Conservation (phyloP, 2,329 filamentous ascomycete species). For the Ascochyta fabae region DNA sequence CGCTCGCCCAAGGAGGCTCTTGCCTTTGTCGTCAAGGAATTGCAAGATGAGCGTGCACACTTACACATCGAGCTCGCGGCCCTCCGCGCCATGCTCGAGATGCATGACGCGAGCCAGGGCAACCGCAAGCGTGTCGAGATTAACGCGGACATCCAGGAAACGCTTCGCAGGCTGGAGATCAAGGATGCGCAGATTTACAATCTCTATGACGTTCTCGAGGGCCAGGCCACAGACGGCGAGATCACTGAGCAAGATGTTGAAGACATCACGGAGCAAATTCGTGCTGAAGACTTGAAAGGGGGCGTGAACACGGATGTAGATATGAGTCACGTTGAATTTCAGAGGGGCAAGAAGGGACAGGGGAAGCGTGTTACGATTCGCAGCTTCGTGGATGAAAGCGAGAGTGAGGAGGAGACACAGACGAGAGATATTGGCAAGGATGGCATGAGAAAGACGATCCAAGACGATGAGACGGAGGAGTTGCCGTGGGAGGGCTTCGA, state of each 20-base stretch:
- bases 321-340: conserved; percentile 31
- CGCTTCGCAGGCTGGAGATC: conserved; percentile 70
- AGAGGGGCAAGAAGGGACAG: conserved; percentile 39
- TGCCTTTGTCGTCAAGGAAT: conserved; percentile 80
- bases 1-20: conserved; percentile 75
- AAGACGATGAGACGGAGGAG: conserved; percentile 41
- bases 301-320: conserved; percentile 5
- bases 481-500: conserved; percentile 51
- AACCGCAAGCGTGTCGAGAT: conserved; percentile 69
- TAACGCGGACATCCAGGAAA: conserved; percentile 64
- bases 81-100: conserved; percentile 66
- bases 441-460: conserved; percentile 6
- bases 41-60: conserved; percentile 81
- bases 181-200: conserved; percentile 83
- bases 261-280: conserved; percentile 52
- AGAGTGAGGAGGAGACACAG: conserved; percentile 34
- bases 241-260: conserved; percentile 51
- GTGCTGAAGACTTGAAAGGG: conserved; percentile 43
- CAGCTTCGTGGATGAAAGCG: conserved; percentile 42
- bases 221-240: conserved; percentile 68
- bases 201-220: conserved; percentile 83
- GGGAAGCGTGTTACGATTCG: conserved; percentile 48
- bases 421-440: conserved; percentile 26
- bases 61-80: conserved; percentile 72
- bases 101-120: conserved; percentile 66